Base-by-base conservation (phyloP, 2,329 filamentous ascomycete species). In the Beauveria medogensis region DNA sequence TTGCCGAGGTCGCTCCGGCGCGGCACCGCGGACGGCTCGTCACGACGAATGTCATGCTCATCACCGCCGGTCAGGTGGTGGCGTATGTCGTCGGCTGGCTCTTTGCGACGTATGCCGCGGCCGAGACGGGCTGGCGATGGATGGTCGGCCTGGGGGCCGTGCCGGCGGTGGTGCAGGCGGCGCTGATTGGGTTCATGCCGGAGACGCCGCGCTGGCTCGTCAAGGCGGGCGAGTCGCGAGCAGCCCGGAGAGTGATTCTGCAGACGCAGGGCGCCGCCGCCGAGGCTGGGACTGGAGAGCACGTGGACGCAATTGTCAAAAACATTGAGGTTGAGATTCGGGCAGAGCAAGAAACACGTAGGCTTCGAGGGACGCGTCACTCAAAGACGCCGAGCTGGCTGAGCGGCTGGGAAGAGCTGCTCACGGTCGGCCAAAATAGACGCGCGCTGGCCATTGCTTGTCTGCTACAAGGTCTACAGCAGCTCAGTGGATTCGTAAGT, bases 181-280 rank as follows among this genome's bases (percentile, higher is more conserved):
- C 79, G 0, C 75, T 95, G 59, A 75, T 97, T 62, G 67, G 85
- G 2, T 78, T 85, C 56, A 88, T 96, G 82, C 92, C 92, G 0
- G 93, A 97, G 74, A 95, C 90, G 14, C 93, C 93, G 40, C 81
- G 93, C 26, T 97, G 91, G 88, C 80, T 97, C 24, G 86, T 96
- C 22, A 87, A 86, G 70, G 84, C 81, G 3, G 88, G 86, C 1
- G 78, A 80, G 53, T 79, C 80, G 3, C 76, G 77, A 4, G 81
- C 83, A 63, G 93, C 92, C 4, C 82, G 81, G 63, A 68, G 67
- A 4, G 85, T 96, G 2, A 76, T 97, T 20, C 77, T 73, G 37
- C 84, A 80, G 63, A 84, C 92, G 2, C 87, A 88, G 62, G 84
- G 85, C 70, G 63, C 73, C 69, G 60, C 73, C 69, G 60, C 73